Percentiles rank a stretch among this genome's conserved stretches.
These are phyloP conservation scores for Cyberlindnera bimundalis DNA, from an alignment of 805 yeast genomes.

Conservation along the genomic window DNA sequence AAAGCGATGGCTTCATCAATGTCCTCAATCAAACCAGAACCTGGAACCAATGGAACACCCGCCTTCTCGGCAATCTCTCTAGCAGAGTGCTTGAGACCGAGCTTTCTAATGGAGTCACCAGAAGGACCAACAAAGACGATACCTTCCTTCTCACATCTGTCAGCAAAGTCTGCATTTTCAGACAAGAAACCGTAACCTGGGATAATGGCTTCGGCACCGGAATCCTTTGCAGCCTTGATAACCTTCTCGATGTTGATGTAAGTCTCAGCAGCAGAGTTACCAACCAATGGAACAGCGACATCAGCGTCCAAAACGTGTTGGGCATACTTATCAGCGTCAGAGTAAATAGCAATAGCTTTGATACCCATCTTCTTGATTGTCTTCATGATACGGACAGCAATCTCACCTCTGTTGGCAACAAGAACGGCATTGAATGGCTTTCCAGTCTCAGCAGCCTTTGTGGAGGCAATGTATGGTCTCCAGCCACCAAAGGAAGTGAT, in stretches of 20 bases:
- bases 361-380: slow-evolving; percentile 81
- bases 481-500: slow-evolving; percentile 90
- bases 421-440: slow-evolving; percentile 81
- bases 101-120: slow-evolving; percentile 85
- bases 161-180: slow-evolving; percentile 95
- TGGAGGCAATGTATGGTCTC: slow-evolving; percentile 53
- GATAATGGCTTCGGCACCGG: slow-evolving; percentile 90
- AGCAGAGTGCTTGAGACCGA: slow-evolving; percentile 96
- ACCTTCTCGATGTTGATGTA: slow-evolving; percentile 84
- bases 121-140: slow-evolving; percentile 95
- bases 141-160: slow-evolving; percentile 76
- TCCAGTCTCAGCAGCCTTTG: slow-evolving; percentile 29
- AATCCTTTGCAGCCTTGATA: slow-evolving; percentile 74
- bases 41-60: slow-evolving; percentile 97
- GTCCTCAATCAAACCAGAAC: slow-evolving; percentile 75
- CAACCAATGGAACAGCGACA: slow-evolving; percentile 72
- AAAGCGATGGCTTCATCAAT: slow-evolving; percentile 71
- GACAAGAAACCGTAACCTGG: slow-evolving; percentile 98
- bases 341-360: slow-evolving; percentile 80
- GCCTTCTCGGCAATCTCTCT: slow-evolving; percentile 89
- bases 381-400: slow-evolving; percentile 89
- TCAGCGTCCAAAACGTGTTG: slow-evolving; percentile 86
- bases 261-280: slow-evolving; percentile 85
- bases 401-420: slow-evolving; percentile 97
- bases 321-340: slow-evolving; percentile 87